phyloP scores from a whole-genome alignment of 306 rosid genomes.

The Comarum palustre region DNA sequence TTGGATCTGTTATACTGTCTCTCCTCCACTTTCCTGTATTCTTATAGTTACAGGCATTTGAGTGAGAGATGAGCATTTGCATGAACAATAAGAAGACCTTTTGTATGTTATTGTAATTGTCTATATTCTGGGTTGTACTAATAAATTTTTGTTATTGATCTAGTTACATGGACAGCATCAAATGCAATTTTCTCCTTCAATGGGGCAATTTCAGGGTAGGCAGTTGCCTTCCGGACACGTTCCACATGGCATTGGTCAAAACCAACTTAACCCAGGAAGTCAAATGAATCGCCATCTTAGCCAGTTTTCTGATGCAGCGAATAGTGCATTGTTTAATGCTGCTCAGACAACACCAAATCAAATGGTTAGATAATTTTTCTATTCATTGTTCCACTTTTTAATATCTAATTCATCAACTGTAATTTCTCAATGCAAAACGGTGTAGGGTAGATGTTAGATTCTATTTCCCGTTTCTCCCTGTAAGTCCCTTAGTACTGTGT shows the following conservation, averaged over 20 bases:
- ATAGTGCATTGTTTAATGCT: conserved; percentile 77
- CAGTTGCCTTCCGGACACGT: conserved; percentile 81
- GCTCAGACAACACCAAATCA: conserved; percentile 85
- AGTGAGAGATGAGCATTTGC: neutral
- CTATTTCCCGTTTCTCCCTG: neutral
- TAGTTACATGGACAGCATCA: conserved; percentile 87
- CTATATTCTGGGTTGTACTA: conserved; percentile 16
- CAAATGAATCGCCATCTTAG: conserved; percentile 71
- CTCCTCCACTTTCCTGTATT: neutral
- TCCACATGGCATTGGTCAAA: conserved; percentile 82
- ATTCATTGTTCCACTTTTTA: conserved; percentile 4
- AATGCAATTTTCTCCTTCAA: conserved; percentile 80
- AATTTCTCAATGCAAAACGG: neutral
- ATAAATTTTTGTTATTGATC: conserved; percentile 20
- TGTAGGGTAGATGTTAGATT: neutral
- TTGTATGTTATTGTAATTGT: conserved; percentile 15
- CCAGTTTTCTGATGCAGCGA: conserved; percentile 79
- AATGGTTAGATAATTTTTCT: conserved; percentile 52
- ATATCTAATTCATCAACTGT: neutral
- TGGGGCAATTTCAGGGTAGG: conserved; percentile 89
- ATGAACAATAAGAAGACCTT: conserved; percentile 9
- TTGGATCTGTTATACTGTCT: neutral
- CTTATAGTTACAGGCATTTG: neutral
- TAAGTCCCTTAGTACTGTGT: neutral
- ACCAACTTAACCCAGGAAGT: conserved; percentile 90